Evolutionary conservation across 495 filamentous ascomycete species (phyloP), one percentile per base, ranked within the genome.

Genomic region (Neurospora hispaniola): DNA sequence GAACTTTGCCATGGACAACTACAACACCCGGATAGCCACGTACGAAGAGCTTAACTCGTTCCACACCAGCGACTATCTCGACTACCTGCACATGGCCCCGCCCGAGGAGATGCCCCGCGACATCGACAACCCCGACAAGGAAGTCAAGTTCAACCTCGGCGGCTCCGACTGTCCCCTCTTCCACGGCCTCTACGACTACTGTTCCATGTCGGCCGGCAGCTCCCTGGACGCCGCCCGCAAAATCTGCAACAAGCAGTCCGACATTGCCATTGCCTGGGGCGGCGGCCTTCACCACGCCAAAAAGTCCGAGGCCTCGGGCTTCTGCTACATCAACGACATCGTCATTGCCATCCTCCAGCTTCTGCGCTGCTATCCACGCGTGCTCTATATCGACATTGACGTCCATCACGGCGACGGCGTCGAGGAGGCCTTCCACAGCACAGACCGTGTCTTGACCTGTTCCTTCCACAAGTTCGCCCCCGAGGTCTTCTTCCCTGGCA

Each of bases 321-420:
- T 99, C 83, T 99, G 96, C 82, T 99, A 99, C 79, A 92, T 99
- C 76, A 99, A 99, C 80, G 96, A 99, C 79, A 99, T 99, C 72
- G 96, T 98, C 70, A 89, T 99, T 20, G 96, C 93, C 71, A 97
- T 99, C 75, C 89, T 99, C 39, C 93, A 99, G 80, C 89, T 98
- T n/a, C 87, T 99, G 27, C 91, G 96, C 71, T 93, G 92, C 85
- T 94, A 97, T 75, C 91, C 94, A 76, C 90, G 96, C 73, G 96
- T 99, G 9, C 88, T 99, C 38, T 99, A 99, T 81, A 92, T 99
- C 75, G 96, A 99, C 80, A 98, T 99, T 76, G 96, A 99, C 81
- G 96, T 99, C 20, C 96, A 99, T 81, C 96, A 99, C 77, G 96
- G 96, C 48, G 96, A 99, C 79, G 96, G 96, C 73, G 96, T 99